Base-by-base conservation (phyloP, 371 early-diverging fungal species). In the Mucor indicus region DNA sequence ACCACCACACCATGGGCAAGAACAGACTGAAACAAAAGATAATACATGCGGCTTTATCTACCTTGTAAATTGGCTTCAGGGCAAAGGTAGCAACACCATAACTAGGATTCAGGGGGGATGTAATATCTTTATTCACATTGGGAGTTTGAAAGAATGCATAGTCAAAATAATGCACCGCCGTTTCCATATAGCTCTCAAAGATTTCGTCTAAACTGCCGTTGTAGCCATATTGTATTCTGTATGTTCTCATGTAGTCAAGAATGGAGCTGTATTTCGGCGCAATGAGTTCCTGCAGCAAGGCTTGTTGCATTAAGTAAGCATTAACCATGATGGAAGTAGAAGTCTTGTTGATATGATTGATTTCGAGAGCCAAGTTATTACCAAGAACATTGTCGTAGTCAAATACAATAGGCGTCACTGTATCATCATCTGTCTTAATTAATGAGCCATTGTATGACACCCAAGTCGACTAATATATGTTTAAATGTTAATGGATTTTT, bases 251-350 rank as follows among this genome's bases (percentile, higher is more conserved):
- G 11, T 54, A 48, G 4, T 38, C 33, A 8, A 6, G 8, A 10
- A 55, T 38, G 1, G 19, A 19, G 19, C 40, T 46, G n/a, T 31
- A 57, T 11, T 47, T 40, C 1, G 51, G 52, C 20, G 20, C 19
- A 9, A 47, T 21, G 0, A 57, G 6, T 19, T 57, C 57, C 5
- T 29, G 17, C 2, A 57, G 25, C 0, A 57, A n/a, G 0, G 47
- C 15, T 25, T 57, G 57, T 17, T 57, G 57, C 52, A 57, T 57
- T 11, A 44, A 31, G 16, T 57, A 57, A 10, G 57, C 52, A 17
- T 51, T 57, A 3, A 57, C 17, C 57, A 57, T 57, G 21, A 35
- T 17, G 2, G 21, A 35, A 27, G 29, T 12, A 1, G 11, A 5
- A 9, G 42, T 20, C 4, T 7, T n/a, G 4, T 27, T 27, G 13